These are phyloP conservation scores for Gossypium australe DNA, from an alignment of 345 rosid species.

Conservation along the genomic window DNA sequence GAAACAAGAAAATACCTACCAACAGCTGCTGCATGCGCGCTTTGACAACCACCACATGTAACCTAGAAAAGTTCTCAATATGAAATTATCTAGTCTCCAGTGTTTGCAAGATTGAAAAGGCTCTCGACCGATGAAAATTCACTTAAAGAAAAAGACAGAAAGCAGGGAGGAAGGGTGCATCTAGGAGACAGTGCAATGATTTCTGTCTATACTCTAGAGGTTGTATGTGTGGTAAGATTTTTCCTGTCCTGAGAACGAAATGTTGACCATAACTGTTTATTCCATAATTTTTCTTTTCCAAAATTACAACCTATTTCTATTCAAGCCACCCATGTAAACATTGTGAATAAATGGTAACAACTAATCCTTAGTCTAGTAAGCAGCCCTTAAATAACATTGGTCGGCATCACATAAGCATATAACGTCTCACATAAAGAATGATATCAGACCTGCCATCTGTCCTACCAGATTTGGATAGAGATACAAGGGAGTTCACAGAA, in stretches of 20 bases:
- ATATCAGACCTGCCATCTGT: neutral
- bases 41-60: slow-evolving; percentile 96
- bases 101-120: slow-evolving; percentile 13
- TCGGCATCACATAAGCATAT: neutral
- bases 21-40: slow-evolving; percentile 85
- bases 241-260: neutral
- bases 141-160: neutral
- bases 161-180: neutral
- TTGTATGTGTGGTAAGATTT: neutral
- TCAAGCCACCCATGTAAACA: slow-evolving; percentile 6
- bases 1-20: slow-evolving; percentile 37
- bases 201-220: neutral
- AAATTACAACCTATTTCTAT: neutral
- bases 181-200: neutral
- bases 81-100: slow-evolving; percentile 23
- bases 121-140: neutral
- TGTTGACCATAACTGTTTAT: neutral
- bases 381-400: neutral
- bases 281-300: neutral
- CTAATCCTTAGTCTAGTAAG: neutral
- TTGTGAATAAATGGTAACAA: neutral
- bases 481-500: neutral
- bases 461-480: neutral
- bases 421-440: slow-evolving; percentile 9
- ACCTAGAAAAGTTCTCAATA: slow-evolving; percentile 51